Evolutionary conservation across 2,329 filamentous ascomycete genomes (phyloP).

Genomic region (Paramyrothecium sp.): DNA sequence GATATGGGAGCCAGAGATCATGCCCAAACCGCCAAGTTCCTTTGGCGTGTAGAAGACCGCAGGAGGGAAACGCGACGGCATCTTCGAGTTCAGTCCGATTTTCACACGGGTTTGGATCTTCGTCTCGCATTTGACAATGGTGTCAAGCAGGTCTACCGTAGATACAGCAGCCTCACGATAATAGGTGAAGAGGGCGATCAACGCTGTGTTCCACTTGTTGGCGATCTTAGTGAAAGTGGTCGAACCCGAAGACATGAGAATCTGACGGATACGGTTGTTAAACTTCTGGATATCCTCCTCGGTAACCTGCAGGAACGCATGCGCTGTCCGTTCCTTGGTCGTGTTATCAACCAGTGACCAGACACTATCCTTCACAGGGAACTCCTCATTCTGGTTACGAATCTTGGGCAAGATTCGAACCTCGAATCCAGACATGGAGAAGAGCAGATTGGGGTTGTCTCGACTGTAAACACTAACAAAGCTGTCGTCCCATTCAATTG

Average conservation of each 20-base stretch:
- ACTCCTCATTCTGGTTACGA: constrained; percentile 93
- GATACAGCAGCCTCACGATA: constrained; percentile 97
- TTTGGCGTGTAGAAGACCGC: constrained; percentile 99
- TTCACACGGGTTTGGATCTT: constrained; percentile 99
- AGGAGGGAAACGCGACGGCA: constrained; percentile 97
- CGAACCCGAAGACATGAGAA: constrained; percentile 98
- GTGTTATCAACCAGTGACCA: constrained; percentile 97
- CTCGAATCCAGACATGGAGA: constrained; percentile 98
- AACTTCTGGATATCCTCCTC: constrained; percentile 98
- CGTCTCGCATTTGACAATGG: constrained; percentile 98
- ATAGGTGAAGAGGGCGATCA: constrained; percentile 97
- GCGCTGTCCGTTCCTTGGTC: constrained; percentile 93
- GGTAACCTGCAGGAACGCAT: constrained; percentile 96
- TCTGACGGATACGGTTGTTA: constrained; percentile 97
- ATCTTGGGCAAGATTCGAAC: constrained; percentile 95
- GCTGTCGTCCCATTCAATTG: constrained; percentile 98
- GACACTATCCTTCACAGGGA: constrained; percentile 95
- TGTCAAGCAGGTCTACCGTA: constrained; percentile 89
- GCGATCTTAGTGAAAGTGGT: constrained; percentile 99
- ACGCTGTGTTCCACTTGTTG: constrained; percentile 98
- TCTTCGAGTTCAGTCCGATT: constrained; percentile 98
- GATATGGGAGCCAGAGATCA: constrained; percentile 99
- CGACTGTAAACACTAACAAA: constrained; percentile 97
- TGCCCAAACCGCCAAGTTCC: constrained; percentile 92
- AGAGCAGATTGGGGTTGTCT: constrained; percentile 94